Evolutionary conservation across 2,329 filamentous ascomycete species (phyloP).

Genomic region (Keithomyces neogunnii): DNA sequence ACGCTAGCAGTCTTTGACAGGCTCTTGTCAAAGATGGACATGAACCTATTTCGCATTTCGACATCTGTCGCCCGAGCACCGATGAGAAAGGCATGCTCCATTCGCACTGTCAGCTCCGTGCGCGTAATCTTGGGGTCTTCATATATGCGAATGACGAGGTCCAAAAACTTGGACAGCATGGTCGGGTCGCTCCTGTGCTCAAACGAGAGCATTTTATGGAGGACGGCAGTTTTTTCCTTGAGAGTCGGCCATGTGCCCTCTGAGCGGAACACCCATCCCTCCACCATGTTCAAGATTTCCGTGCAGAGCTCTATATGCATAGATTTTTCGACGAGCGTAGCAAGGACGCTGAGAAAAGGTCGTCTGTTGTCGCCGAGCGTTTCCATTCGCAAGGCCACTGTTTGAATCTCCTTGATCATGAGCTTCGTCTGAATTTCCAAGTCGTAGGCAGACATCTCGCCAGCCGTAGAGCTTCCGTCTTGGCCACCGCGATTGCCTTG

Average conservation of each 20-base stretch:
- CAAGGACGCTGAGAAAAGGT: conserved; percentile 90
- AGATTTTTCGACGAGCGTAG: conserved; percentile 91
- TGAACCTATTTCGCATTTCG: conserved; percentile 93
- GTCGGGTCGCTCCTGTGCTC: conserved; percentile 76
- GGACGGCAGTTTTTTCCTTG: conserved; percentile 96
- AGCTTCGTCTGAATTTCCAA: conserved; percentile 82
- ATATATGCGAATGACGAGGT: conserved; percentile 95
- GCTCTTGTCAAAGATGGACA: conserved; percentile 92
- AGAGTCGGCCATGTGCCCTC: conserved; percentile 93
- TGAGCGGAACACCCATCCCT: conserved; percentile 91
- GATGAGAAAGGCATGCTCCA: conserved; percentile 97
- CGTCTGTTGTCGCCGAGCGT: conserved; percentile 82
- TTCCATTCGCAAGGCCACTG: conserved; percentile 87
- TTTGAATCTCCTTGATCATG: conserved; percentile 91
- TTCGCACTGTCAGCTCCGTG: conserved; percentile 89
- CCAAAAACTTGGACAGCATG: conserved; percentile 85
- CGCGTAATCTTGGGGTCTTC: conserved; percentile 93
- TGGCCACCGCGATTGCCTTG: conserved; percentile 32
- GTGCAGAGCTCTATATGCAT: conserved; percentile 78
- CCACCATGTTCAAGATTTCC: conserved; percentile 89
- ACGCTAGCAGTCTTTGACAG: conserved; percentile 87
- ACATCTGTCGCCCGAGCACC: conserved; percentile 89
- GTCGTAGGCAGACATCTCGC: conserved; percentile 64
- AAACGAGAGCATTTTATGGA: conserved; percentile 98
- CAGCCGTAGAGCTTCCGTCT: conserved; percentile 43